These are phyloP conservation scores for Venturia oleaginea DNA, from an alignment of 2,329 filamentous ascomycete genomes.

Conservation along the genomic window DNA sequence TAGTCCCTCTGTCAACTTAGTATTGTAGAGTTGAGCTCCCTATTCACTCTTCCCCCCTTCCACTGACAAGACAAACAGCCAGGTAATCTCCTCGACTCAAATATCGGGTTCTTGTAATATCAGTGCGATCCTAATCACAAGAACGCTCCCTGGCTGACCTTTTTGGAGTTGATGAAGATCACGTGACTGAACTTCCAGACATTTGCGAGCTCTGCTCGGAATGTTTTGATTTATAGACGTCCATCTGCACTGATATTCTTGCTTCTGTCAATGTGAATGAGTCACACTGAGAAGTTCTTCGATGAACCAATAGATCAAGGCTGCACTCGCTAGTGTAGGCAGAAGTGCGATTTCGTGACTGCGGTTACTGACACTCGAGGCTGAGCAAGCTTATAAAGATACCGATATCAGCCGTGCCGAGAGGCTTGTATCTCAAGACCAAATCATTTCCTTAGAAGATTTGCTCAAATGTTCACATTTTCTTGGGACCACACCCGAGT, in stretches of 20 bases:
- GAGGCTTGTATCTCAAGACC: background rate
- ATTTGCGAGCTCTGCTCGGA: too few relatives aligned
- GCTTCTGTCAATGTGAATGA: background rate
- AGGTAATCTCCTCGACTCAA: too few relatives aligned
- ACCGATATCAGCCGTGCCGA: background rate
- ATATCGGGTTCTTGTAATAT: too few relatives aligned
- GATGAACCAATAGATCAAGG: background rate
- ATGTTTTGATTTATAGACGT: too few relatives aligned
- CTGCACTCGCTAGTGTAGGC: slow-evolving; percentile 1
- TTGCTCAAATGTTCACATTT: background rate
- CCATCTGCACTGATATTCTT: background rate
- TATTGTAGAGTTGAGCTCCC: too few relatives aligned
- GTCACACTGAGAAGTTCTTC: background rate
- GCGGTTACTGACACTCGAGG: background rate
- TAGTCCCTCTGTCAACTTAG: too few relatives aligned
- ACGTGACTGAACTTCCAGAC: too few relatives aligned
- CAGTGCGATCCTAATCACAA: too few relatives aligned
- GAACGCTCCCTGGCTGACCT: too few relatives aligned
- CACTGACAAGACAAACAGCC: too few relatives aligned
- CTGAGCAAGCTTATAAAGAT: background rate
- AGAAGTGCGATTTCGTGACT: background rate
- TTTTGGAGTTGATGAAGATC: too few relatives aligned
- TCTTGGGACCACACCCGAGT: background rate
- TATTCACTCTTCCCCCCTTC: too few relatives aligned
- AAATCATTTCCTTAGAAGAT: background rate